A percentile compares a stretch with the other conserved stretches of the same genome.
These are phyloP conservation scores for Geosiphon pyriformis DNA, from an alignment of 192 early-diverging fungal genomes.

Conservation along the genomic window DNA sequence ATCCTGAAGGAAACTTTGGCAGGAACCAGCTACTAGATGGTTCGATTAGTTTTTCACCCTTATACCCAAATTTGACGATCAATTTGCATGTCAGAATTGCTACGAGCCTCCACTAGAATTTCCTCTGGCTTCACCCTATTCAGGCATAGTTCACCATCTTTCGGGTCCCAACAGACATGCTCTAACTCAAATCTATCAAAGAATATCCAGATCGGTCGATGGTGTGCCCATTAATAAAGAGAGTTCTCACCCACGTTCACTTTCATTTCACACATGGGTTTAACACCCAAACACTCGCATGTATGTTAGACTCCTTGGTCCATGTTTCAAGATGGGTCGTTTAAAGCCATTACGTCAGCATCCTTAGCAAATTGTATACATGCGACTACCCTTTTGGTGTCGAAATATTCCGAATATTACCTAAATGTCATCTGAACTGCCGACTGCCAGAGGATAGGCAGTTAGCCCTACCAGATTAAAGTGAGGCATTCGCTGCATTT, in stretches of 20 bases:
- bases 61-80: slow-evolving; percentile 78
- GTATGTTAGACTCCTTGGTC: slow-evolving; percentile 79
- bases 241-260: slow-evolving; percentile 39
- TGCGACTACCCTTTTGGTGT: slow-evolving; percentile 12
- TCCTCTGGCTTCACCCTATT: slow-evolving; percentile 78
- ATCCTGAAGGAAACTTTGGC: slow-evolving; percentile 81
- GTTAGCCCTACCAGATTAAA: slow-evolving; percentile 35
- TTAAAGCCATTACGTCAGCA: slow-evolving; percentile 62
- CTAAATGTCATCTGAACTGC: too few relatives aligned
- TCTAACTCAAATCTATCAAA: slow-evolving; percentile 53
- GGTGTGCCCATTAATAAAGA: slow-evolving; percentile 42
- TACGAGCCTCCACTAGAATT: too few relatives aligned
- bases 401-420: too few relatives aligned
- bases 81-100: too few relatives aligned
- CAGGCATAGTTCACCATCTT: slow-evolving; percentile 82
- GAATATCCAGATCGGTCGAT: slow-evolving; percentile 50
- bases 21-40: slow-evolving; percentile 83
- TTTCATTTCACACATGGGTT: slow-evolving; percentile 57
- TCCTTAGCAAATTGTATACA: slow-evolving; percentile 38
- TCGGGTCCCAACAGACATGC: slow-evolving; percentile 73
- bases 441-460: background rate
- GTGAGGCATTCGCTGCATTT: slow-evolving; percentile 42
- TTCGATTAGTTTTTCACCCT: slow-evolving; percentile 80
- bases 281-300: slow-evolving; percentile 67
- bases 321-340: slow-evolving; percentile 78